Percentiles rank a stretch among this genome's conserved stretches.
Conservation (phyloP, 2,329 filamentous ascomycete genomes). For the Epichloe gansuensis region DNA sequence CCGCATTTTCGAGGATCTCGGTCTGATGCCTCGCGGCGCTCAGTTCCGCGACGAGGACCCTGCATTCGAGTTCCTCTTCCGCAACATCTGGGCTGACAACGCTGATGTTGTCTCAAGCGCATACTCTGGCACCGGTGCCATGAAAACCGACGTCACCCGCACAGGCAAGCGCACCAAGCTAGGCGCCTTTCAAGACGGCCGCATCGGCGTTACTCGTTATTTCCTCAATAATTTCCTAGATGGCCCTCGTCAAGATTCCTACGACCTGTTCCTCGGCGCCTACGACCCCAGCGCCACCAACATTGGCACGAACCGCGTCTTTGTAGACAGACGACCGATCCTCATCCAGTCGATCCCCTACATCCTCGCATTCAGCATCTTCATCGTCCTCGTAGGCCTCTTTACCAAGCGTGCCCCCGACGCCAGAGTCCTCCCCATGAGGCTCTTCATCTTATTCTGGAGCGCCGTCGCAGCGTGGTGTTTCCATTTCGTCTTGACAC, state of each 20-base stretch:
- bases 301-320: conserved; percentile 60
- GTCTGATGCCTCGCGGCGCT: conserved; percentile 63
- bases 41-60: conserved; percentile 64
- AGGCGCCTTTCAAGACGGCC: conserved; percentile 74
- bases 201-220: conserved; percentile 81
- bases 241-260: conserved; percentile 87
- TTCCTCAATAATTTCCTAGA: conserved; percentile 90
- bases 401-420: conserved; percentile 61
- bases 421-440: conserved; percentile 65
- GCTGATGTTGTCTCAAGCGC: conserved; percentile 86
- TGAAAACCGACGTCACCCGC: conserved; percentile 98
- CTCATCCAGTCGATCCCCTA: conserved; percentile 92
- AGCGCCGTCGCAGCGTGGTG: conserved; percentile 56
- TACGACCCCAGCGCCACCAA: conserved; percentile 65
- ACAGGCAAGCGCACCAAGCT: conserved; percentile 77
- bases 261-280: conserved; percentile 81
- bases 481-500: conserved; percentile 61
- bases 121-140: conserved; percentile 89
- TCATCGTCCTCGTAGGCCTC: conserved; percentile 64
- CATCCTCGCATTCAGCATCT: conserved; percentile 70
- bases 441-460: conserved; percentile 74
- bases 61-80: conserved; percentile 81
- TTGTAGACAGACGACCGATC: conserved; percentile 72
- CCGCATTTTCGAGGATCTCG: conserved; percentile 75
- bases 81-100: conserved; percentile 97